phyloP scores from a whole-genome alignment of 108 stramenopile species.

The Nitzschia sp. region DNA sequence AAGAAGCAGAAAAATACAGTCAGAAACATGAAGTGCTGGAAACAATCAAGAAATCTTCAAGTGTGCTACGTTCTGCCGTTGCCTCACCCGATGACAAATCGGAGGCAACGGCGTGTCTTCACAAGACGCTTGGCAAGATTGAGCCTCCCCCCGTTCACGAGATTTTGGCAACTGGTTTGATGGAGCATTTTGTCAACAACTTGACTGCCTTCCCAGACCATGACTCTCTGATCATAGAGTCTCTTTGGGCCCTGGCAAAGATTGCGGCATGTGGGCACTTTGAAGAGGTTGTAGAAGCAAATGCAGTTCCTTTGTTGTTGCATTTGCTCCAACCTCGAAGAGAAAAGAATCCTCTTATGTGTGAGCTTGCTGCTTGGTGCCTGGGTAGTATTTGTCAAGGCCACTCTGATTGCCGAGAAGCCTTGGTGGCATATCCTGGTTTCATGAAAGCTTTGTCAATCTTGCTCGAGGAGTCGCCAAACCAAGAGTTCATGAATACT shows the following conservation, averaged over 20 bases:
- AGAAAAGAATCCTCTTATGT: background rate
- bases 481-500: background rate
- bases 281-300: background rate
- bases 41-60: too few relatives aligned
- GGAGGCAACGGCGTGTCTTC: background rate
- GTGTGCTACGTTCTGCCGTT: background rate
- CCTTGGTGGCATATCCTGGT: background rate
- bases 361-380: background rate
- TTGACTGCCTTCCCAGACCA: background rate
- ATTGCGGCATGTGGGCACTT: background rate
- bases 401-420: background rate
- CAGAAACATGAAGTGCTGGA: too few relatives aligned
- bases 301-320: background rate
- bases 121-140: background rate
- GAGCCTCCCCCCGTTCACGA: background rate
- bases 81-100: background rate
- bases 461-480: background rate
- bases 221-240: background rate
- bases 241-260: background rate
- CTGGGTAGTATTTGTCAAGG: background rate
- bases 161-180: background rate
- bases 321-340: background rate
- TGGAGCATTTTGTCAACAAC: background rate
- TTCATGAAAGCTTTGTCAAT: background rate
- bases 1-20: too few relatives aligned